phyloP scores from a whole-genome alignment of 495 filamentous ascomycete species.

The Penicillium waksmanii region DNA sequence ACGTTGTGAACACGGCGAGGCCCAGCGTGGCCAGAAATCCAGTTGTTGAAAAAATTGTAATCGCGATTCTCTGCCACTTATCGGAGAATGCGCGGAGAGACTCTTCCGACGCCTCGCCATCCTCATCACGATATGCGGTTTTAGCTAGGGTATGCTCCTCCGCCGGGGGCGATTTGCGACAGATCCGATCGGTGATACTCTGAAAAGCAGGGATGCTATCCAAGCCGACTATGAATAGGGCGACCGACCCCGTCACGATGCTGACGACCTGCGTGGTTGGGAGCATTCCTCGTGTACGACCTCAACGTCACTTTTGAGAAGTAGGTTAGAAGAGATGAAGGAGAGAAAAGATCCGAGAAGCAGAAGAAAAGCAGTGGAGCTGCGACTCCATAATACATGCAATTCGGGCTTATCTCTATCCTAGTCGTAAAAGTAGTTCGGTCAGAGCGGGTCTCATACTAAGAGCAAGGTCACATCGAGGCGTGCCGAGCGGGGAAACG shows the following conservation, averaged over 20 bases:
- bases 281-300: slow-evolving; percentile 30
- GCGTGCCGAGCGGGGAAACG: slow-evolving; percentile 3
- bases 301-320: background rate
- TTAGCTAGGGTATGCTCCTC: slow-evolving; percentile 28
- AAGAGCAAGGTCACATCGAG: slow-evolving; percentile 1
- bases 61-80: slow-evolving; percentile 29
- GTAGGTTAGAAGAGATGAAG: background rate
- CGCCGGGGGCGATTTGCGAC: slow-evolving; percentile 19
- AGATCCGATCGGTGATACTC: slow-evolving; percentile 26
- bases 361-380: background rate
- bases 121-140: slow-evolving; percentile 34
- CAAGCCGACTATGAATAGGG: slow-evolving; percentile 28
- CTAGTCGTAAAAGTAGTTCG: slow-evolving; percentile 1
- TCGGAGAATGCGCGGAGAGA: slow-evolving; percentile 36
- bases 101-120: slow-evolving; percentile 36
- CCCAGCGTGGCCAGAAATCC: slow-evolving; percentile 26
- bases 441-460: slow-evolving; percentile 4
- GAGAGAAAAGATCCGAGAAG: background rate
- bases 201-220: slow-evolving; percentile 30
- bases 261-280: slow-evolving; percentile 23
- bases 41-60: slow-evolving; percentile 22
- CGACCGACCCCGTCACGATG: slow-evolving; percentile 25
- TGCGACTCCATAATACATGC: slow-evolving; percentile 1
- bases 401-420: slow-evolving; percentile 14
- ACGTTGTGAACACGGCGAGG: slow-evolving; percentile 28